Percentiles rank a stretch among this genome's conserved stretches.
phyloP scores from a whole-genome alignment of 1,284 basidiomycete genomes.

The Fistulina hepatica region DNA sequence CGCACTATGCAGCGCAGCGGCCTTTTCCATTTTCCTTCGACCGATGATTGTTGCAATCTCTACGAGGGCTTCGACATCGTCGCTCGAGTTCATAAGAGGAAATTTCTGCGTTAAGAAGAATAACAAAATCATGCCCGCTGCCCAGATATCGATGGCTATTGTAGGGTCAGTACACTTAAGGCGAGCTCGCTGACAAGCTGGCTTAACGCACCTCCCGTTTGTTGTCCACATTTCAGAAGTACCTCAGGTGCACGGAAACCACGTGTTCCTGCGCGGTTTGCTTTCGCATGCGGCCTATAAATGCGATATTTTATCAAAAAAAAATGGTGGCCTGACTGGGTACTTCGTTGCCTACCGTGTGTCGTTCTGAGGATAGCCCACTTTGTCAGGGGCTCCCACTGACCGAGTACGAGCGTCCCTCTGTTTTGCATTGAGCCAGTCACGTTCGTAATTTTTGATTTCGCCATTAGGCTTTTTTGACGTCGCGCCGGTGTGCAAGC shows the following conservation, averaged over 20 bases:
- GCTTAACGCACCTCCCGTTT: conserved; percentile 68
- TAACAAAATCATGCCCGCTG: conserved; percentile 84
- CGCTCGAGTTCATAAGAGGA: conserved; percentile 89
- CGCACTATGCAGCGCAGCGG: conserved; percentile 85
- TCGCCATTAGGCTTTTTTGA: conserved; percentile 55
- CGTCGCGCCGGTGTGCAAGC: conserved; percentile 64
- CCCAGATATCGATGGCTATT: conserved; percentile 93
- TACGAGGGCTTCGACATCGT: conserved; percentile 92
- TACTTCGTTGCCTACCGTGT: conserved; percentile 31
- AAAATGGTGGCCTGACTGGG: no score
- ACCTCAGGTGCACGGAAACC: conserved; percentile 98
- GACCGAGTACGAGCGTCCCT: conserved; percentile 53
- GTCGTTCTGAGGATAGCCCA: conserved; percentile 67
- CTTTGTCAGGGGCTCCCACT: conserved; percentile 45
- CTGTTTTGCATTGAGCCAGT: conserved; percentile 27
- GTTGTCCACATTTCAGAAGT: conserved; percentile 88
- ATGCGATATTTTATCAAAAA: conserved; percentile 2
- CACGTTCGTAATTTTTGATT: conserved; percentile 16
- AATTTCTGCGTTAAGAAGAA: conserved; percentile 92
- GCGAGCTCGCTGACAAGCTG: conserved; percentile 4
- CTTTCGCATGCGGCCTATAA: conserved; percentile 75
- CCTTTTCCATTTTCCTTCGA: conserved; percentile 71
- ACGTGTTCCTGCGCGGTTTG: conserved; percentile 92
- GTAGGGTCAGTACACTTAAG: conserved; percentile 6
- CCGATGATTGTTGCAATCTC: conserved; percentile 91